Percentiles rank a stretch among this genome's conserved stretches.
Evolutionary conservation across 2,329 filamentous ascomycete genomes (phyloP).

Genomic region (Conoideocrella luteorostrata): DNA sequence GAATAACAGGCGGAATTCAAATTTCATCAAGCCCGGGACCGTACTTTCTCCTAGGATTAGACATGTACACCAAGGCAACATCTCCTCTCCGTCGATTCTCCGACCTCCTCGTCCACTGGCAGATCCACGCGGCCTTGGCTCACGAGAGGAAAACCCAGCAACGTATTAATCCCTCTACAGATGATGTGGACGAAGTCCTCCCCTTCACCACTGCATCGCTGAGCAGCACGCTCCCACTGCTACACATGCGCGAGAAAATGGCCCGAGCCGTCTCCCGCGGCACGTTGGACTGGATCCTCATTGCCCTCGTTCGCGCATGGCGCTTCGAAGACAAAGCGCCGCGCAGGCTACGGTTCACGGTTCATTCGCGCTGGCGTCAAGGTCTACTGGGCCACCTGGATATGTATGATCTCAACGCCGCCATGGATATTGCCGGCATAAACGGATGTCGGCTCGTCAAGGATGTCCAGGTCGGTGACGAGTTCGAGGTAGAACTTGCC

Average conservation of each 20-base stretch:
- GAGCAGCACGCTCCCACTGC: conserved; percentile 39
- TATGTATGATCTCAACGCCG: conserved; percentile 42
- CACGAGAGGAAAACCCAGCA: conserved; percentile 32
- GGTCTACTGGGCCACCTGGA: conserved; percentile 38
- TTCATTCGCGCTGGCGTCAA: conserved; percentile 29
- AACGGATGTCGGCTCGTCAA: conserved; percentile 29
- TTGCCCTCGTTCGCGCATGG: conserved; percentile 56
- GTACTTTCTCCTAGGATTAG: conserved; percentile 51
- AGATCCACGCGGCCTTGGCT: conserved; percentile 53
- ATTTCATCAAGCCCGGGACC: conserved; percentile 46
- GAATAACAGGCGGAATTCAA: conserved; percentile 41
- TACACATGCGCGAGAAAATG: conserved; percentile 48
- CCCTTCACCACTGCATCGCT: conserved; percentile 39
- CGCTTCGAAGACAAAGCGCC: conserved; percentile 44
- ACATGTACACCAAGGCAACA: conserved; percentile 58
- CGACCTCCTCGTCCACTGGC: conserved; percentile 60
- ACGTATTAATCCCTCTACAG: conserved; percentile 18
- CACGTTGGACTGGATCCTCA: conserved; percentile 47
- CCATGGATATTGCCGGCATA: conserved; percentile 33
- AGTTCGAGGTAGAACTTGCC: conserved; percentile 49
- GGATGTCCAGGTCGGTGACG: conserved; percentile 43
- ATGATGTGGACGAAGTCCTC: conserved; percentile 31
- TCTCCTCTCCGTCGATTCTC: conserved; percentile 59
- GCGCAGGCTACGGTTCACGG: conserved; percentile 41
- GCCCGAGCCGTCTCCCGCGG: conserved; percentile 38